These are phyloP conservation scores for Neofusicoccum sp. DNA, from an alignment of 2,329 filamentous ascomycete species.

Conservation along the genomic window DNA sequence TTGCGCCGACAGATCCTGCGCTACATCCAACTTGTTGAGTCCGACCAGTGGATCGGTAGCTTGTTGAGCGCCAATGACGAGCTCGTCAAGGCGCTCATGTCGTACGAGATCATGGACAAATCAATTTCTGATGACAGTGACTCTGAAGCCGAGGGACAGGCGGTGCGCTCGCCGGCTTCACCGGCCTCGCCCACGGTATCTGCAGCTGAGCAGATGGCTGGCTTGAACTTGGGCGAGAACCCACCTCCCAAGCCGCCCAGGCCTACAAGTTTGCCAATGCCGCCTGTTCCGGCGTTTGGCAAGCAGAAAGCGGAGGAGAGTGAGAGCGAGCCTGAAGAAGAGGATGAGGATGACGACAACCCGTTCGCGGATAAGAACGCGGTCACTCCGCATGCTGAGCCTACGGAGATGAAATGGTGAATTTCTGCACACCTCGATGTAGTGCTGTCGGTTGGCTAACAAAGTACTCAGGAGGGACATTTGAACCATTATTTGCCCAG, in stretches of 20 bases:
- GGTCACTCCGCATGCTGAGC: constrained; percentile 49
- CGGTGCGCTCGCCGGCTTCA: constrained; percentile 16
- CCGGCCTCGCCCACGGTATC: constrained; percentile 4
- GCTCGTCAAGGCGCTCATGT: constrained; percentile 88
- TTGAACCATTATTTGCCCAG: not conserved
- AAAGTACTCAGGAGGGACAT: constrained; percentile 10
- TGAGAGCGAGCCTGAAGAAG: constrained; percentile 56
- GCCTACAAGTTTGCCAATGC: constrained; percentile 43
- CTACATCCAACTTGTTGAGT: constrained; percentile 87
- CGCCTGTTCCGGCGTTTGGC: constrained; percentile 27
- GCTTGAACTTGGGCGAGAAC: constrained; percentile 41
- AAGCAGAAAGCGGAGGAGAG: constrained; percentile 49
- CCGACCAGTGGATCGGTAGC: constrained; percentile 86
- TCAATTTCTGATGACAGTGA: constrained; percentile 73
- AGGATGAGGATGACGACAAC: constrained; percentile 77
- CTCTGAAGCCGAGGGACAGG: constrained; percentile 54
- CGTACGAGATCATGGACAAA: constrained; percentile 88
- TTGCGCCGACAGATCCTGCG: constrained; percentile 80
- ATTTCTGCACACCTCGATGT: not conserved
- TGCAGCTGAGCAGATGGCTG: constrained; percentile 45
- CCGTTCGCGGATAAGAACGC: constrained; percentile 84
- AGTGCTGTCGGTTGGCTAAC: not conserved
- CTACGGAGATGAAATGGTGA: constrained; percentile 28
- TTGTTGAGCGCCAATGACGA: constrained; percentile 93
- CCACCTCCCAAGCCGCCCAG: constrained; percentile 52